Base-by-base conservation (phyloP, 306 rosid species). In the Alnus glutinosa region DNA sequence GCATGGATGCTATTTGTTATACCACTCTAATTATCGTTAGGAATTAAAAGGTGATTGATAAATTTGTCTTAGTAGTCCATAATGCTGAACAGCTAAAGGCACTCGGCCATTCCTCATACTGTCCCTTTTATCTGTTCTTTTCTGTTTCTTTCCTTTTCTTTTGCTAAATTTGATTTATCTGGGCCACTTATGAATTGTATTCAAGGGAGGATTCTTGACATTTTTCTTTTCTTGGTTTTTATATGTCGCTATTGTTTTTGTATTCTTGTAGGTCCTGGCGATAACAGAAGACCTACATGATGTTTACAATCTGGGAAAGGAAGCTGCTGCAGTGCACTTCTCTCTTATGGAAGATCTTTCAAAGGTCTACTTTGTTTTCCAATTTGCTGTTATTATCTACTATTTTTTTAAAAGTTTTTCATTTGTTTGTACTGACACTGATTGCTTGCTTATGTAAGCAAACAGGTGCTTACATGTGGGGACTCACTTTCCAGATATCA, bases 221-320 rank as follows among this genome's bases (percentile, higher is more conserved):
- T 44, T n/a, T 37, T 51, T 54, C 15, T 7, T 48, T 23, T n/a
- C 47, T 16, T 44, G 30, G 28, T 23, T 69, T 3, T 63, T 50
- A 42, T 46, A 44, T 52, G 51, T 49, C 48, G 70, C 44, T 73
- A 74, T 74, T 77, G 64, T 71, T 81, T 69, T 77, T 28, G 57
- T 74, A 46, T 74, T 55, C 72, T 76, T 77, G 13, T 67, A 94
- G 98, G 97, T 94, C 76, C 88, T 94, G 55, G 97, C 94, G 19
- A 90, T 94, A 86, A 90, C 98, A 77, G 97, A 94, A 86, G 97
- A 94, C 85, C 83, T 92, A 62, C 98, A 92, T 9, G 97, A 94
- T 89, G 98, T 94, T 78, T 83, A 89, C 81, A 90, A 86, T 87
- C 81, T 92, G 82, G 98, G 98, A 83, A 94, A 88, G 86, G 98